These are phyloP conservation scores for Ogataea henricii DNA, from an alignment of 805 yeast genomes.

Conservation along the genomic window DNA sequence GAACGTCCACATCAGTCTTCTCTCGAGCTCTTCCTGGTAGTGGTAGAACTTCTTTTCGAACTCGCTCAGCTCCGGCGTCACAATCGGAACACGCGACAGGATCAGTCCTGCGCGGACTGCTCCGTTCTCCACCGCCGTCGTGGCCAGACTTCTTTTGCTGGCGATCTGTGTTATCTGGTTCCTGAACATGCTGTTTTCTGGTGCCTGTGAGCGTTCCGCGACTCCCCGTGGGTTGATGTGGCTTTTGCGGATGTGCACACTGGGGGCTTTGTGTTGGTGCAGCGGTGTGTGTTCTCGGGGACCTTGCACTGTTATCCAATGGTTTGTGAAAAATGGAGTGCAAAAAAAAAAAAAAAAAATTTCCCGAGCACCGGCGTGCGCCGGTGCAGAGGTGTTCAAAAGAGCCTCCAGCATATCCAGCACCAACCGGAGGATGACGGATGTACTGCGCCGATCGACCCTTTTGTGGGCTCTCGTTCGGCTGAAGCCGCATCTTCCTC, in stretches of 20 bases:
- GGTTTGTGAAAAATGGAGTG: not conserved
- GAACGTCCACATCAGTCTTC: slow-evolving; percentile 95
- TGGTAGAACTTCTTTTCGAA: slow-evolving; percentile 76
- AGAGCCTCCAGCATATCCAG: too few species aligned
- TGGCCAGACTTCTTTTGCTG: slow-evolving; percentile 14
- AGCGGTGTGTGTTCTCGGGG: not conserved
- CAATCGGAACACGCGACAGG: slow-evolving; percentile 79
- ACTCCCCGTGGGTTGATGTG: not conserved
- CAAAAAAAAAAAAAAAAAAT: not conserved
- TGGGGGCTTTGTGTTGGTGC: not conserved
- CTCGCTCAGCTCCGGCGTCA: slow-evolving; percentile 72
- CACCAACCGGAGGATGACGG: too few species aligned
- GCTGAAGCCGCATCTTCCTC: too few species aligned
- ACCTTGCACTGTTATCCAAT: too few species aligned
- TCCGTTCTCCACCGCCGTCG: slow-evolving; percentile 4
- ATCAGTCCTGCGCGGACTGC: slow-evolving; percentile 53
- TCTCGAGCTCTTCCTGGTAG: slow-evolving; percentile 84
- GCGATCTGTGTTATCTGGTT: slow-evolving; percentile 6
- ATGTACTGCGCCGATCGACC: too few species aligned
- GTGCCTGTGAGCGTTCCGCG: not conserved
- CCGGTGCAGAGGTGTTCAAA: not conserved
- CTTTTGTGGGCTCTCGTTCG: too few species aligned
- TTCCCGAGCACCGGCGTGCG: too few species aligned
- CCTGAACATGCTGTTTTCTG: slow-evolving; percentile 3
- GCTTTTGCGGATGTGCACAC: not conserved